phyloP scores from a whole-genome alignment of 495 filamentous ascomycete species.

The Xylaria venustula region DNA sequence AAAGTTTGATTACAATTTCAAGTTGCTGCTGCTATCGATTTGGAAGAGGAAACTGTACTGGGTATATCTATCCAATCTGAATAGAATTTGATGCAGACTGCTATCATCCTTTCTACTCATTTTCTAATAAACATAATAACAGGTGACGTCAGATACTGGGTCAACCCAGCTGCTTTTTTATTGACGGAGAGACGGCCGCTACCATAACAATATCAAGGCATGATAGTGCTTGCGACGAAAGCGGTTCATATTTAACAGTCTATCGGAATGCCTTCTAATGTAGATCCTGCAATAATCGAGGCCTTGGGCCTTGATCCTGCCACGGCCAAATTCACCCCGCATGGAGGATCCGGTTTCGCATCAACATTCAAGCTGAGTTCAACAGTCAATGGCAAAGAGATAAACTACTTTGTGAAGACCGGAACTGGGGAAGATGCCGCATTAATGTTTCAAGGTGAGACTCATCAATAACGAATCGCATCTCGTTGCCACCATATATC shows the following conservation, averaged over 20 bases:
- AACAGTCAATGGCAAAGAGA: conserved; percentile 49
- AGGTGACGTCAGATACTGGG: conserved; percentile 4
- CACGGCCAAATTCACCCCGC: conserved; percentile 55
- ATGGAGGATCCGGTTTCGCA: conserved; percentile 73
- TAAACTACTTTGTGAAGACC: conserved; percentile 80
- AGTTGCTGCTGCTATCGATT: not conserved
- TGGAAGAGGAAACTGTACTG: no score
- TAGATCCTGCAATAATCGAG: conserved; percentile 60
- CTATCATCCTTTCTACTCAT: not conserved
- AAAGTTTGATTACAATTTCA: not conserved
- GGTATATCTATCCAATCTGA: no score
- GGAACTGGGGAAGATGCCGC: conserved; percentile 61
- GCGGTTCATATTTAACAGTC: not conserved
- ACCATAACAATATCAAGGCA: no score
- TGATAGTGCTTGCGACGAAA: no score
- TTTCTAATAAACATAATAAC: not conserved
- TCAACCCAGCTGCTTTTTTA: not conserved
- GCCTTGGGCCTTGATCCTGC: conserved; percentile 66
- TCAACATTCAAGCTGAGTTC: conserved; percentile 68
- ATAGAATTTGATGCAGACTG: no score
- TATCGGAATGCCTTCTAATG: conserved; percentile 33
- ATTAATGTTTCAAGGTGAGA: conserved; percentile 69
- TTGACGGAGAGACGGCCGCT: no score
- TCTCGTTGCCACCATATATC: no score
- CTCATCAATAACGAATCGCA: no score